These are phyloP conservation scores for Tolypocladium paradoxum DNA, from an alignment of 2,329 filamentous ascomycete species.

Conservation along the genomic window DNA sequence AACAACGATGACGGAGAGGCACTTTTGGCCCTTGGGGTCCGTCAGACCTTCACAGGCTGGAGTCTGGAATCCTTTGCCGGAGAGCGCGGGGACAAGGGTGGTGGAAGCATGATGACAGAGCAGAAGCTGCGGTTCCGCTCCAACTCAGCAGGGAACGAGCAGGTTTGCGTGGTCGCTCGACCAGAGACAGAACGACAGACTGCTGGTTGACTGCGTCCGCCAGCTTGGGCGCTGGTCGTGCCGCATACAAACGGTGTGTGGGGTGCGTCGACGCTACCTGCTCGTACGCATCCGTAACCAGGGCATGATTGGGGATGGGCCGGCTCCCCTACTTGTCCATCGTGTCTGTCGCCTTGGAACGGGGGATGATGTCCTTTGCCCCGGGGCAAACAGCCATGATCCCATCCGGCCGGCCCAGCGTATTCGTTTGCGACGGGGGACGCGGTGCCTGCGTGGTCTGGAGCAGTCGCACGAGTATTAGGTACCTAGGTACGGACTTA, in stretches of 20 bases:
- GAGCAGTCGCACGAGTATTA: not conserved
- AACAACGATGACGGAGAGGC: not conserved
- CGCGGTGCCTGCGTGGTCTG: not conserved
- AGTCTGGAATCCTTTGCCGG: not conserved
- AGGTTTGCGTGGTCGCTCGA: not conserved
- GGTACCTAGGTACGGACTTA: too few relatives aligned
- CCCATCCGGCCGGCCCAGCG: not conserved
- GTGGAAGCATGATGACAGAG: not conserved
- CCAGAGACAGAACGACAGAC: not conserved
- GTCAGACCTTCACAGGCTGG: not conserved
- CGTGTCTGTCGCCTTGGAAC: too few relatives aligned
- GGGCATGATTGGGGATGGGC: not conserved
- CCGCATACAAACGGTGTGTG: too few relatives aligned
- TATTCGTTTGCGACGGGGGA: not conserved
- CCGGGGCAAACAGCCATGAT: not conserved
- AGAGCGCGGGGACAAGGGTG: not conserved
- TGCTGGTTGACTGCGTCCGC: not conserved
- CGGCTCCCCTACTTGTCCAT: not conserved
- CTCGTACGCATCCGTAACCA: not conserved
- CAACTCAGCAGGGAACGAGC: not conserved
- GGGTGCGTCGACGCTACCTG: not conserved
- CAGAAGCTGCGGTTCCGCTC: constrained; percentile 2
- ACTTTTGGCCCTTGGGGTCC: not conserved
- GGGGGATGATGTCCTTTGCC: not conserved
- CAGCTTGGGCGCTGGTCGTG: not conserved